Conservation (phyloP, 1,284 basidiomycete species). For the Pseudozyma sp. region DNA sequence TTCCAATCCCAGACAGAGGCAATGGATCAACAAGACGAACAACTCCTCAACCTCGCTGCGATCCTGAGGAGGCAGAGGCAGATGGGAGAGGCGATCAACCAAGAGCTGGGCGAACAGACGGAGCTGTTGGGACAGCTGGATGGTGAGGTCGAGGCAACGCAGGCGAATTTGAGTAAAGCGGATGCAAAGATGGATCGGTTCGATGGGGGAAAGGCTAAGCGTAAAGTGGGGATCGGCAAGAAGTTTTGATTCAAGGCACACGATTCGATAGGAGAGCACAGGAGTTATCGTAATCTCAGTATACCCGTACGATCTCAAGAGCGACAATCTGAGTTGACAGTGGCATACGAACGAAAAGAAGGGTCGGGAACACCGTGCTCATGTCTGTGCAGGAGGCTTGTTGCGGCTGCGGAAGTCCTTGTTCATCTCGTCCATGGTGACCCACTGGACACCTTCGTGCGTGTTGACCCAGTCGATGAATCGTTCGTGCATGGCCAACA, state of each 20-base stretch:
- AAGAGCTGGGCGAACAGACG: constrained; percentile 85
- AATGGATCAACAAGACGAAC: constrained; percentile 85
- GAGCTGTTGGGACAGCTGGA: constrained; percentile 85
- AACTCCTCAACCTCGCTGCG: constrained; percentile 81
- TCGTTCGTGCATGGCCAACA: constrained; percentile 82
- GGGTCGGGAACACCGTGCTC: not conserved
- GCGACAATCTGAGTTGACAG: too few relatives aligned
- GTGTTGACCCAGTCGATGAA: constrained; percentile 83
- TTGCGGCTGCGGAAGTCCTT: constrained; percentile 35
- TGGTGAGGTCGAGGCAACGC: constrained; percentile 79
- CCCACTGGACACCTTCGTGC: constrained; percentile 79
- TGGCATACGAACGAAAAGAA: too few relatives aligned
- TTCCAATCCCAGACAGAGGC: constrained; percentile 82
- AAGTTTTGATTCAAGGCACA: constrained; percentile 23
- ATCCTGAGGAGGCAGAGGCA: constrained; percentile 86
- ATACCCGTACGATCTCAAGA: too few relatives aligned
- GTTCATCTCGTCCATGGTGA: constrained; percentile 75
- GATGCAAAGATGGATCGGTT: constrained; percentile 78
- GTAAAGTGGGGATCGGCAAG: constrained; percentile 28
- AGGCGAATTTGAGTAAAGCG: constrained; percentile 80
- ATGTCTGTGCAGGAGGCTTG: constrained; percentile 9
- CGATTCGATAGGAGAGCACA: not conserved
- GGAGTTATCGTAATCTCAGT: too few relatives aligned
- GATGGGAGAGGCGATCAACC: constrained; percentile 86
- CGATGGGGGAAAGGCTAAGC: constrained; percentile 37